Conservation (phyloP, 2,329 filamentous ascomycete genomes). For the Lachnellula cervina region DNA sequence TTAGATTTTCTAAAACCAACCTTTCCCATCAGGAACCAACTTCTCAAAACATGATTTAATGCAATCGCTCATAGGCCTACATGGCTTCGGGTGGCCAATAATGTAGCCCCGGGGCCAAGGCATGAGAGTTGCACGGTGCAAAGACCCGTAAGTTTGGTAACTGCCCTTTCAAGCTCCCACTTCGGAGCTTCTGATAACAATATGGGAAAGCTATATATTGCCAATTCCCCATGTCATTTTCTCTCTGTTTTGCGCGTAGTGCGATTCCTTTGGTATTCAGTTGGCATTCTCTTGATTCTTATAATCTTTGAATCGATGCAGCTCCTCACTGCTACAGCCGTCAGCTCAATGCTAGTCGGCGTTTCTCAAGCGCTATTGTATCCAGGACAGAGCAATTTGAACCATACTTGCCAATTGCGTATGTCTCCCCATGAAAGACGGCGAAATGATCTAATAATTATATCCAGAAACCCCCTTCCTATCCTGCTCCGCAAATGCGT, state of each 20-base stretch:
- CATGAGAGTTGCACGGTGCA: too few relatives aligned
- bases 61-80: background rate
- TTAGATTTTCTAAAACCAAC: background rate
- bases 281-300: background rate
- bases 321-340: background rate
- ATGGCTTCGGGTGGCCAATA: background rate
- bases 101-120: background rate
- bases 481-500: constrained; percentile 46
- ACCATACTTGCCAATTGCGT: constrained; percentile 27
- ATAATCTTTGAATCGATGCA: background rate
- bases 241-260: background rate
- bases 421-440: constrained; percentile 1
- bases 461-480: constrained; percentile 29
- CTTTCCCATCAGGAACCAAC: background rate
- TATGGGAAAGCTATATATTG: background rate
- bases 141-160: background rate
- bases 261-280: background rate
- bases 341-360: background rate
- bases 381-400: constrained; percentile 23
- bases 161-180: background rate
- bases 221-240: background rate
- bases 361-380: constrained; percentile 16
- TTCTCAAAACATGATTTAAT: background rate
- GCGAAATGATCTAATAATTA: constrained; percentile 2
- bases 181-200: background rate